Evolutionary conservation across 75 land plant species (phyloP), one percentile per base, ranked within the genome.

Genomic region (Selaginella moellendorffii): DNA sequence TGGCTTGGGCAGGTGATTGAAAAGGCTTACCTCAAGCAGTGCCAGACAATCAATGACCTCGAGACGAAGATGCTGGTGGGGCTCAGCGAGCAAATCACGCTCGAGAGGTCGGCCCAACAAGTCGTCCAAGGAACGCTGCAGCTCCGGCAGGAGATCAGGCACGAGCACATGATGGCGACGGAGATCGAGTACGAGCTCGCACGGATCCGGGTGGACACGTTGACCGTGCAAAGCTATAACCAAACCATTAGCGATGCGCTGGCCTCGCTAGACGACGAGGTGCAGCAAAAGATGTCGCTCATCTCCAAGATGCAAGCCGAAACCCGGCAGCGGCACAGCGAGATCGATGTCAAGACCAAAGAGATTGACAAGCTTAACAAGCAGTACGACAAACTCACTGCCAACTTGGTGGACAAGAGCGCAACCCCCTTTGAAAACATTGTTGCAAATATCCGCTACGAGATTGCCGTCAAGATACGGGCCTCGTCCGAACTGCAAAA

Each of bases 271-370:
- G 64, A 74, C 24, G 20, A 63, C 23, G 72, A 74, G 14, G 61
- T 74, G 19, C 31, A 58, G 1, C 65, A 69, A 52, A 74, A 74
- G 52, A 61, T 54, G 30, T 30, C 31, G 29, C 65, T 62, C 24
- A 64, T 69, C 22, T 26, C 67, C 0, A 74, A 74, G n/a, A 31
- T 74, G 29, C 64, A 74, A 21, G 51, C 54, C 2, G 76, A 74
- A 54, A 74, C 61, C 14, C 67, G 63, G 52, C 62, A 36, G 56
- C 27, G 65, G 63, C 62, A 31, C 31, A 30, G 24, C 28, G 76
- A 74, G 24, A 36, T 74, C 9, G 72, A 74, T 18, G 72, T 74
- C 19, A 74, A 74, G 31, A 69, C 68, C 29, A 74, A 69, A 31
- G 76, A 74, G 28, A 64, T 74, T n/a, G 52, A 69, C 27, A 30